These are phyloP conservation scores for Mycena chlorophos DNA, from an alignment of 768 basidiomycete genomes.

Conservation along the genomic window DNA sequence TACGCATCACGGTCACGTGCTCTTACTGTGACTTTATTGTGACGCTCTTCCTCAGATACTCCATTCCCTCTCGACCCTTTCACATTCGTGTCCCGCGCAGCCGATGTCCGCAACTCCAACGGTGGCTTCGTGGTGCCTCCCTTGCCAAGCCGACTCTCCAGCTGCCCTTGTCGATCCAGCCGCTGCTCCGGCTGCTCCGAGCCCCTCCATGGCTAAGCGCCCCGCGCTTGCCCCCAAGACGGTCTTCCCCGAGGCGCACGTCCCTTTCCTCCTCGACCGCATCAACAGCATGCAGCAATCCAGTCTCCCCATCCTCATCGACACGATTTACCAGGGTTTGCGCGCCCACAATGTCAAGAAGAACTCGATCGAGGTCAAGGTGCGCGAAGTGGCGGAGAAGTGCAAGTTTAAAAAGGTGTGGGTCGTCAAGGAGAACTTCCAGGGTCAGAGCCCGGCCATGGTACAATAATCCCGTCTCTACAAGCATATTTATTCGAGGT, in stretches of 20 bases:
- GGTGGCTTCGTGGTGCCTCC: conserved; percentile 48
- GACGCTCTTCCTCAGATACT: conserved; percentile 50
- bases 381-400: conserved; percentile 75
- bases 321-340: conserved; percentile 70
- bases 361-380: conserved; percentile 79
- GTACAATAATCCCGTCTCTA: background rate
- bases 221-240: conserved; percentile 46
- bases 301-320: conserved; percentile 67
- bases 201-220: conserved; percentile 25
- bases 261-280: conserved; percentile 62
- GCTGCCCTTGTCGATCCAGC: conserved; percentile 17
- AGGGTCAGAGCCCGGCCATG: conserved; percentile 13
- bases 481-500: background rate
- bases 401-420: conserved; percentile 73
- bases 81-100: conserved; percentile 57
- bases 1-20: conserved; percentile 33
- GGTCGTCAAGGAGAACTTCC: conserved; percentile 55
- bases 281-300: conserved; percentile 60
- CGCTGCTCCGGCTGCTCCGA: conserved; percentile 14
- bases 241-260: conserved; percentile 66
- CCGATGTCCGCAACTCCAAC: conserved; percentile 39
- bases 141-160: conserved; percentile 40
- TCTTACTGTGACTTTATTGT: background rate
- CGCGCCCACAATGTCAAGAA: conserved; percentile 75
- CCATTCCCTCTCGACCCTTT: conserved; percentile 79